A percentile compares a stretch with the other conserved stretches of the same genome.
Evolutionary conservation across 345 rosid genomes (phyloP).

Genomic region (Brassica juncea): DNA sequence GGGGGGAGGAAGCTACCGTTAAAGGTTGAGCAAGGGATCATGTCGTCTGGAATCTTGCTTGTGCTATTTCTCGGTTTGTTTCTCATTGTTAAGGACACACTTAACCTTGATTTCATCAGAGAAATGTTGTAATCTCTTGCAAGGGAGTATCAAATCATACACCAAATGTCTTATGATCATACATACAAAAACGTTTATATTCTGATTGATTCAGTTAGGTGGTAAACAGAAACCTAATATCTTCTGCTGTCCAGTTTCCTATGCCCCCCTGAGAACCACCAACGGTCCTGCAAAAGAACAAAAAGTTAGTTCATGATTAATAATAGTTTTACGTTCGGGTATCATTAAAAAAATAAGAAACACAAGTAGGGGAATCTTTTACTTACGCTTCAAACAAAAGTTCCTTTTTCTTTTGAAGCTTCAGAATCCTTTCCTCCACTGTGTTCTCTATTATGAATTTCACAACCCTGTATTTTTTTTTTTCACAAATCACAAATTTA

Average conservation of each 20-base stretch:
- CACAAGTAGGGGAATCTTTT: background rate
- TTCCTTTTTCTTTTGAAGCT: conserved; percentile 91
- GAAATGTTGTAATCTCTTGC: conserved; percentile 54
- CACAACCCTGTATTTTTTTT: conserved; percentile 53
- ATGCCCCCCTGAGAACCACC: conserved; percentile 84
- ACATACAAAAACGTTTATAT: background rate
- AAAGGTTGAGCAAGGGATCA: conserved; percentile 84
- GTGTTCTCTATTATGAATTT: conserved; percentile 91
- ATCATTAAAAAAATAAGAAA: background rate
- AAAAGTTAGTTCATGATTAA: background rate
- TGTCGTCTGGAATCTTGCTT: conserved; percentile 85
- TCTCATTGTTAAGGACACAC: conserved; percentile 85
- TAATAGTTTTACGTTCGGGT: background rate
- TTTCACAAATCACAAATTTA: background rate
- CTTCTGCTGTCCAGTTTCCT: conserved; percentile 70
- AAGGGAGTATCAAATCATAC: background rate
- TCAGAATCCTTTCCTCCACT: conserved; percentile 87
- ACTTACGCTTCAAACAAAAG: conserved; percentile 92
- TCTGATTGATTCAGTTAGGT: conserved; percentile 30
- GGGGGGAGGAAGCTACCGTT: conserved; percentile 90
- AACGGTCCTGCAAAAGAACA: conserved; percentile 59
- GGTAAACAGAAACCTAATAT: conserved; percentile 69
- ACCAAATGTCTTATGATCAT: background rate
- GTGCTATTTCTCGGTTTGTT: conserved; percentile 79
- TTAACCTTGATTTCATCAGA: conserved; percentile 81